A percentile compares a stretch with the other conserved stretches of the same genome.
phyloP scores from a whole-genome alignment of 371 early-diverging fungal species.

The Coemansia sp. region DNA sequence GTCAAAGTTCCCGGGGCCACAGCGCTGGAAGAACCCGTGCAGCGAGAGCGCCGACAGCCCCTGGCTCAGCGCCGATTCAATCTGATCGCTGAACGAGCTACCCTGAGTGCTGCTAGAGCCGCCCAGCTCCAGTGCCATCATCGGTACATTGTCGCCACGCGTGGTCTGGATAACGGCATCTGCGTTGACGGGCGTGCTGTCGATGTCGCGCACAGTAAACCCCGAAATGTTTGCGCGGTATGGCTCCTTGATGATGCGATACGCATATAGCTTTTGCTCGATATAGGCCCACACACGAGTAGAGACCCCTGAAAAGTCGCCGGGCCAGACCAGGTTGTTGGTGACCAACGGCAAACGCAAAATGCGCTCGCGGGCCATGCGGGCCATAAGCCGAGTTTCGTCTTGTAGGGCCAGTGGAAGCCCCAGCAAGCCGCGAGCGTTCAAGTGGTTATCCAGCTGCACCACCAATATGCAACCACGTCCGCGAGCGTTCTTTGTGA shows the following conservation, averaged over 20 bases:
- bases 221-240: slow-evolving; percentile 37
- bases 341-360: slow-evolving; percentile 82
- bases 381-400: slow-evolving; percentile 77
- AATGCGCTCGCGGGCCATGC: slow-evolving; percentile 73
- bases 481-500: slow-evolving; percentile 59
- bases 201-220: slow-evolving; percentile 27
- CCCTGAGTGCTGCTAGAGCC: neutral
- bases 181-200: slow-evolving; percentile 11
- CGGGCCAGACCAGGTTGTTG: slow-evolving; percentile 70
- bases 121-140: slow-evolving; percentile 40
- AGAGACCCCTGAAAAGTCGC: slow-evolving; percentile 65
- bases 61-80: slow-evolving; percentile 43
- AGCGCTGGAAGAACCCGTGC: slow-evolving; percentile 26
- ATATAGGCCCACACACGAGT: slow-evolving; percentile 61
- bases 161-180: slow-evolving; percentile 22
- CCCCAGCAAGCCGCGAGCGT: slow-evolving; percentile 61
- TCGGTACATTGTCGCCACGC: slow-evolving; percentile 35
- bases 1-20: slow-evolving; percentile 28
- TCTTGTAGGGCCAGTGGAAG: slow-evolving; percentile 78
- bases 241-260: slow-evolving; percentile 27
- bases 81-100: slow-evolving; percentile 25
- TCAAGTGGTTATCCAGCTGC: slow-evolving; percentile 83
- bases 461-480: slow-evolving; percentile 73
- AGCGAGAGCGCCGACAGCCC: slow-evolving; percentile 42
- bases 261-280: slow-evolving; percentile 71